phyloP scores from a whole-genome alignment of 2,329 filamentous ascomycete species.

The Pestalotiopsis fici region DNA sequence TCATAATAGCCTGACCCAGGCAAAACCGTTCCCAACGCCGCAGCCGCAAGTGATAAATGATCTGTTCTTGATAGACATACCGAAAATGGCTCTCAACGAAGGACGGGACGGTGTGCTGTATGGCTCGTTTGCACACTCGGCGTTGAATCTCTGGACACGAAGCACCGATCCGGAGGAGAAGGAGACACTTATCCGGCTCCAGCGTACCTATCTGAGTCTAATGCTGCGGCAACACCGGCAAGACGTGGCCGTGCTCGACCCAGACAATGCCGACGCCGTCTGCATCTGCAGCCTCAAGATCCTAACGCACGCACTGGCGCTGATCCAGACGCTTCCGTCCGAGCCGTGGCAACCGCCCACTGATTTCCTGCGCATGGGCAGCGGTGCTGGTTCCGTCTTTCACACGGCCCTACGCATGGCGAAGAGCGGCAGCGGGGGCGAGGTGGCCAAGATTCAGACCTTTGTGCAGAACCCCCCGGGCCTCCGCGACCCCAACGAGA shows the following conservation, averaged over 20 bases:
- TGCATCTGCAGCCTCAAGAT: slow-evolving; percentile 36
- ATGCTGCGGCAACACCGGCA: slow-evolving; percentile 36
- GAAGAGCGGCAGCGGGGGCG: slow-evolving; percentile 11
- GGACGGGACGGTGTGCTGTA: slow-evolving; percentile 33
- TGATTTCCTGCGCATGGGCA: slow-evolving; percentile 37
- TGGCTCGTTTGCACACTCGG: slow-evolving; percentile 35
- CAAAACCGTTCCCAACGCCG: slow-evolving; percentile 24
- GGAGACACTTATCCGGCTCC: slow-evolving; percentile 30
- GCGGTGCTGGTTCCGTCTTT: slow-evolving; percentile 34
- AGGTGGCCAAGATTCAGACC: slow-evolving; percentile 22
- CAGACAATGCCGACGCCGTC: slow-evolving; percentile 32
- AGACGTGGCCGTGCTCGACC: slow-evolving; percentile 30
- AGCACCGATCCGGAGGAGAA: slow-evolving; percentile 24
- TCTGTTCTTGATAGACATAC: slow-evolving; percentile 33
- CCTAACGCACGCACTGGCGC: slow-evolving; percentile 35
- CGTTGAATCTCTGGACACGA: slow-evolving; percentile 35
- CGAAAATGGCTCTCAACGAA: slow-evolving; percentile 31
- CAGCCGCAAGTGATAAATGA: slow-evolving; percentile 18
- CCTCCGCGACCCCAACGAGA: slow-evolving; percentile 28
- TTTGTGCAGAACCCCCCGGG: slow-evolving; percentile 28
- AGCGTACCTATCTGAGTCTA: slow-evolving; percentile 36
- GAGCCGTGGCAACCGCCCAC: slow-evolving; percentile 38
- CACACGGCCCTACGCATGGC: slow-evolving; percentile 24
- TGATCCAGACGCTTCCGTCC: slow-evolving; percentile 36
- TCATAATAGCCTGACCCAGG: slow-evolving; percentile 34